Percentiles rank a stretch among this genome's conserved stretches.
phyloP scores from a whole-genome alignment of 2,329 filamentous ascomycete genomes.

The Thelonectria discophora region DNA sequence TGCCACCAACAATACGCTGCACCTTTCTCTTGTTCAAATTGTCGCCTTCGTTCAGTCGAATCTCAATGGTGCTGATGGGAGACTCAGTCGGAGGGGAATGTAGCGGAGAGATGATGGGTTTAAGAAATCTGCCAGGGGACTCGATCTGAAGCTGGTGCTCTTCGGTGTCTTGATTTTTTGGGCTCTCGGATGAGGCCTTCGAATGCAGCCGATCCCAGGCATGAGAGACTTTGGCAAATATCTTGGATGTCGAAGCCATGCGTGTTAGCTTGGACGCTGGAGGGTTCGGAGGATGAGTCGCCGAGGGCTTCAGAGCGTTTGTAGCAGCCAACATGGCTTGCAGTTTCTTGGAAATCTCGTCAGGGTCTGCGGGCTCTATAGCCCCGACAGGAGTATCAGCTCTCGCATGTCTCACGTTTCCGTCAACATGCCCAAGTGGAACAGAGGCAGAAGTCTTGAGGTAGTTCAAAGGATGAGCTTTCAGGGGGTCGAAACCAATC shows the following conservation, averaged over 20 bases:
- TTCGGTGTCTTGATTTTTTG: constrained; percentile 8
- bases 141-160: constrained; percentile 1
- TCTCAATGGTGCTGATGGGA: constrained; percentile 45
- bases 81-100: constrained; percentile 23
- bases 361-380: constrained; percentile 23
- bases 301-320: constrained; percentile 45
- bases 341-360: constrained; percentile 48
- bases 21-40: constrained; percentile 50
- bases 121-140: constrained; percentile 3
- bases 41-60: constrained; percentile 47
- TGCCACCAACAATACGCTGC: constrained; percentile 45
- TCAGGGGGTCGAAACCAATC: constrained; percentile 31
- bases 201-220: constrained; percentile 46
- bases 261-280: constrained; percentile 40
- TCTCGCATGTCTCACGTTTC: constrained; percentile 24
- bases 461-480: constrained; percentile 29
- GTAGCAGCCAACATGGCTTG: constrained; percentile 50
- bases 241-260: constrained; percentile 43
- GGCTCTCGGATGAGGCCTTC: constrained; percentile 39
- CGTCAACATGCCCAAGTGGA: constrained; percentile 25
- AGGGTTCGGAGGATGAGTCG: constrained; percentile 21
- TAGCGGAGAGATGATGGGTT: constrained; percentile 17
- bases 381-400: neutral
- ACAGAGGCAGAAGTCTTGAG: constrained; percentile 21
- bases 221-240: constrained; percentile 48